Evolutionary conservation across 371 early-diverging fungal species (phyloP).

Genomic region (Syncephalastrum racemosum): DNA sequence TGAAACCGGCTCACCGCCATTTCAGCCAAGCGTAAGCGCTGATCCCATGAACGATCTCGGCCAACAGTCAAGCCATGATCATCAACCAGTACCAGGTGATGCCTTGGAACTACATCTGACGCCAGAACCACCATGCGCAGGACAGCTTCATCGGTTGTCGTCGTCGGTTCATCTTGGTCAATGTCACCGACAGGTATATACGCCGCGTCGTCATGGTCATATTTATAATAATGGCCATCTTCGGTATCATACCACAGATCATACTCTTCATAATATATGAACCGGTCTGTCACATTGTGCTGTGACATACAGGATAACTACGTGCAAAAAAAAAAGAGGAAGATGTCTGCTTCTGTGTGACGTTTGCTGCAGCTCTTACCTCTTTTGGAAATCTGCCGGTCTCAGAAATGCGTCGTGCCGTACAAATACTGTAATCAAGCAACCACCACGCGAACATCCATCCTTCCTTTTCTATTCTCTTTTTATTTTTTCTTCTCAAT

Average conservation of each 20-base stretch:
- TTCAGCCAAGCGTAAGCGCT: constrained; percentile 40
- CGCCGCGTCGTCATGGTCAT: constrained; percentile 20
- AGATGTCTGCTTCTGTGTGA: no score
- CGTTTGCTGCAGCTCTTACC: no score
- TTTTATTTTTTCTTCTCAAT: no score
- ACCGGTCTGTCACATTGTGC: no score
- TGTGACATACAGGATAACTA: no score
- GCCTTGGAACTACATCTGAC: constrained; percentile 26
- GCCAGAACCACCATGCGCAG: constrained; percentile 33
- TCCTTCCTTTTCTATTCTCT: no score
- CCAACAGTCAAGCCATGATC: constrained; percentile 41
- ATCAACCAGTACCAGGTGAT: constrained; percentile 33
- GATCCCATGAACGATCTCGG: constrained; percentile 37
- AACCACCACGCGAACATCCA: no score
- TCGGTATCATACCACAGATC: constrained; percentile 36
- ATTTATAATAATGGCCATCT: constrained; percentile 26
- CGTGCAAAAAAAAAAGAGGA: no score
- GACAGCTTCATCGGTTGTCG: constrained; percentile 18
- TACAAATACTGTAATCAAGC: no score
- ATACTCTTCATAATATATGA: constrained; percentile 13
- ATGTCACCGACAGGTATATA: constrained; percentile 21
- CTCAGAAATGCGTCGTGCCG: no score
- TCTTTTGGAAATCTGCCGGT: no score
- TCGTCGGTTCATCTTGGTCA: constrained; percentile 8
- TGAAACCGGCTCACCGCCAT: constrained; percentile 47